A percentile compares a stretch with the other conserved stretches of the same genome.
These are phyloP conservation scores for Zalaria obscura DNA, from an alignment of 2,329 filamentous ascomycete genomes.

Conservation along the genomic window DNA sequence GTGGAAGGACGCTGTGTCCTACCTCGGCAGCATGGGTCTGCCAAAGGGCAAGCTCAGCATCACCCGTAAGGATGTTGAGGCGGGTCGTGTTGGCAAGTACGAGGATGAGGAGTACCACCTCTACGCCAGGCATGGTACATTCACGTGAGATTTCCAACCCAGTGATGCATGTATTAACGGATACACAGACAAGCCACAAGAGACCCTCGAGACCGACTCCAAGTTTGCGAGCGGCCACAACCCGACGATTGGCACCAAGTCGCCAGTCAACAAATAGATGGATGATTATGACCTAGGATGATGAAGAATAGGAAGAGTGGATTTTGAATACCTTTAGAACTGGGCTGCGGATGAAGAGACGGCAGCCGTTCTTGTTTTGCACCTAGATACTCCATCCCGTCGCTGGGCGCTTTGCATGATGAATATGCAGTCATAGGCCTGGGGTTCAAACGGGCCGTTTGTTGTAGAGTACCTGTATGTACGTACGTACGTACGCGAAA, in stretches of 20 bases:
- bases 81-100: constrained; percentile 35
- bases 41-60: constrained; percentile 40
- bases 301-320: too few relatives aligned
- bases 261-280: constrained; percentile 34
- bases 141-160: background rate
- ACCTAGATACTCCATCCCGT: too few relatives aligned
- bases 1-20: constrained; percentile 57
- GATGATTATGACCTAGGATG: too few relatives aligned
- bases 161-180: constrained; percentile 1
- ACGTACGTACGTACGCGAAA: too few relatives aligned
- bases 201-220: constrained; percentile 36
- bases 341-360: too few relatives aligned
- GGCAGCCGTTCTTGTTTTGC: too few relatives aligned
- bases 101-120: constrained; percentile 33
- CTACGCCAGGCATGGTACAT: constrained; percentile 33
- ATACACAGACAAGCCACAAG: constrained; percentile 36
- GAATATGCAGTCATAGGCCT: too few relatives aligned
- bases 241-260: constrained; percentile 26
- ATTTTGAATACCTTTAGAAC: too few relatives aligned
- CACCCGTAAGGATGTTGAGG: constrained; percentile 44
- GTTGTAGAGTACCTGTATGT: too few relatives aligned
- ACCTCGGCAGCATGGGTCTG: constrained; percentile 48
- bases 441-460: too few relatives aligned
- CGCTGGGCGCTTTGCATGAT: too few relatives aligned
- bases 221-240: constrained; percentile 30